These are phyloP conservation scores for Arxiozyma heterogenica DNA, from an alignment of 1,139 yeast species.

Conservation along the genomic window DNA sequence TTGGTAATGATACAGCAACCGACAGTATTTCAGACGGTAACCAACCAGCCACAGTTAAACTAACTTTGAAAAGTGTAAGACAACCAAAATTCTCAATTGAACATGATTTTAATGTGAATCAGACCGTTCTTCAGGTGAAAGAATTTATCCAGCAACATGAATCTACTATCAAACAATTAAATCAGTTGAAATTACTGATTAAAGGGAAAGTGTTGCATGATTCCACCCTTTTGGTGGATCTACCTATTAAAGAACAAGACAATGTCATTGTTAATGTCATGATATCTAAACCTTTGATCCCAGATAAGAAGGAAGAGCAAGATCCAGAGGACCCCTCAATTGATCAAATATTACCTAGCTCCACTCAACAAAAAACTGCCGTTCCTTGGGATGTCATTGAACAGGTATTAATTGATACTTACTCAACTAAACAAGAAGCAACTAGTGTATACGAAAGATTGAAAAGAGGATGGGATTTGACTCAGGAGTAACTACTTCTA, in stretches of 20 bases:
- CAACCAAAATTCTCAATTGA: slow-evolving; percentile 37
- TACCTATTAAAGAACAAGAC: slow-evolving; percentile 11
- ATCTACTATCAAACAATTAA: slow-evolving; percentile 20
- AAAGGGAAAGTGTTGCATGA: slow-evolving; percentile 46
- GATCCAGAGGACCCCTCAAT: slow-evolving; percentile 7
- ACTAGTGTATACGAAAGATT: slow-evolving; percentile 31
- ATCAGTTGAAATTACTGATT: slow-evolving; percentile 35
- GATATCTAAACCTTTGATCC: slow-evolving; percentile 24
- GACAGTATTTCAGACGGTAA: not conserved
- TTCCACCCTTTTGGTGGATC: slow-evolving; percentile 25
- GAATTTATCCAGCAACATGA: slow-evolving; percentile 25
- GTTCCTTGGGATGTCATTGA: slow-evolving; percentile 34
- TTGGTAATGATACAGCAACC: not conserved
- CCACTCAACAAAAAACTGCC: not conserved
- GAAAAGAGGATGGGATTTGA: slow-evolving; percentile 35
- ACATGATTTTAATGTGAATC: slow-evolving; percentile 22
- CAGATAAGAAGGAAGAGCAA: slow-evolving; percentile 3
- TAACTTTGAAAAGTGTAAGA: slow-evolving; percentile 38
- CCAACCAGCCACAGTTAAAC: slow-evolving; percentile 2
- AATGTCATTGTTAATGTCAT: slow-evolving; percentile 31
- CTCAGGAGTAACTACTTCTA: slow-evolving; percentile 15
- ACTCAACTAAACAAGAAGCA: slow-evolving; percentile 18
- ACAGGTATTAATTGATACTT: slow-evolving; percentile 18
- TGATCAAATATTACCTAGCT: not conserved
- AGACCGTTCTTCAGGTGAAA: slow-evolving; percentile 36